Evolutionary conservation across 768 basidiomycete genomes (phyloP).

Genomic region (Filobasidium wieringae): DNA sequence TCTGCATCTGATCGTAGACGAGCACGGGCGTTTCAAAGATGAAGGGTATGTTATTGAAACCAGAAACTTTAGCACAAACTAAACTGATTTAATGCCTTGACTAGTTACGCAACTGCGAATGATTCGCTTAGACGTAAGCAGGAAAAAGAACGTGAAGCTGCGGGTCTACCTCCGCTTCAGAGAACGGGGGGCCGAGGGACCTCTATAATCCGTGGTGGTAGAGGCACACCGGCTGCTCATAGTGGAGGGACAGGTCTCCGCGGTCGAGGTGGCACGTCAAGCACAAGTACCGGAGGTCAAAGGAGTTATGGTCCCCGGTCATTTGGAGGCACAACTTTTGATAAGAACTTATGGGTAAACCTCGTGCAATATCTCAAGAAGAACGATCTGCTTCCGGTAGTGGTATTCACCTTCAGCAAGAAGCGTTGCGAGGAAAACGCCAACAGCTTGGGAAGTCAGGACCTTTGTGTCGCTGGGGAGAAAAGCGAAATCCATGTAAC

Average conservation of each 20-base stretch:
- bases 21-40: slow-evolving; percentile 57
- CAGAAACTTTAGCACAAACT: slow-evolving; percentile 5
- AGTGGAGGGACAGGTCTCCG: background rate
- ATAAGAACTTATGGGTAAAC: slow-evolving; percentile 90
- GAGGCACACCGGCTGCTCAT: slow-evolving; percentile 10
- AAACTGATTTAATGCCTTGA: background rate
- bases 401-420: slow-evolving; percentile 94
- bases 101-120: slow-evolving; percentile 76
- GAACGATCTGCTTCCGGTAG: slow-evolving; percentile 75
- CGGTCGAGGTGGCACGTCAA: slow-evolving; percentile 43
- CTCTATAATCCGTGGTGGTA: slow-evolving; percentile 42
- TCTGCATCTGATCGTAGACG: slow-evolving; percentile 81
- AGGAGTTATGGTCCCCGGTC: slow-evolving; percentile 8
- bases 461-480: slow-evolving; percentile 77
- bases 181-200: slow-evolving; percentile 63
- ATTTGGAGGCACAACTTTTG: slow-evolving; percentile 40
- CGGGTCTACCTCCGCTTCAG: slow-evolving; percentile 76
- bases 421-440: slow-evolving; percentile 96
- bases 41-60: slow-evolving; percentile 49
- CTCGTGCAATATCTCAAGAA: slow-evolving; percentile 74
- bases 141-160: slow-evolving; percentile 94
- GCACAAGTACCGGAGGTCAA: slow-evolving; percentile 17
- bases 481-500: slow-evolving; percentile 95
- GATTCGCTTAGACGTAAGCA: slow-evolving; percentile 86
- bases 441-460: slow-evolving; percentile 68